Base-by-base conservation (phyloP, 257 asterid genomes). In the Nicotiana knightiana region DNA sequence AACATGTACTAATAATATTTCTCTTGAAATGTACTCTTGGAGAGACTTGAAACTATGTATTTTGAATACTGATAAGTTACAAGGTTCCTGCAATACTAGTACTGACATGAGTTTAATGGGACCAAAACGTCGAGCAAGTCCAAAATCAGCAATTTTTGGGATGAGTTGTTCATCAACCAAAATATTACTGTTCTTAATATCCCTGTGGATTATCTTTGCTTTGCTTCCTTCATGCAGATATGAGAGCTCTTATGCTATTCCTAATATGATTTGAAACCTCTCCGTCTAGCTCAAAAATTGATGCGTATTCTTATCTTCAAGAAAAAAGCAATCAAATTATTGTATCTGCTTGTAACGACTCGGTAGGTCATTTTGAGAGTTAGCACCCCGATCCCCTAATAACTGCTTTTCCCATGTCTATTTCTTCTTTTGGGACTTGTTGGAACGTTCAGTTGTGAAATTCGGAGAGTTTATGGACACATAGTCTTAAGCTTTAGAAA, bases 141-240 rank as follows among this genome's bases (percentile, higher is more conserved):
- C 79, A 75, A 75, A 75, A 75, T 75, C 79, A 75, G 79, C 62
- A 7, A 75, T 75, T 18, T 75, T 51, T 51, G 79, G 79, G 2
- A 75, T 21, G 43, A 75, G 79, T 2, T 51, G 46, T 48, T 75
- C 79, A 75, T 51, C 79, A 1, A 75, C 28, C 6, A 75, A 5
- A 51, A 75, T 75, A 51, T 75, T 75, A 75, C 46, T 75, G 80
- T 75, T 75, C 8, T 75, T 75, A 28, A 75, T 75, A 75, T 75
- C 80, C n/a, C 80, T 75, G 0, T 75, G 80, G 46, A 75, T 75
- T 33, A 75, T 75, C 28, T 51, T 75, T 26, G 80, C 80, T 75
- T 75, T 75, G 63, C 46, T 75, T 75, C 80, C 80, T 75, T 75
- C 80, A 51, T 75, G 80, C 16, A 75, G 80, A 75, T 75, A 54